phyloP scores from a whole-genome alignment of 768 basidiomycete genomes.

The Phlegmacium glaucopus region DNA sequence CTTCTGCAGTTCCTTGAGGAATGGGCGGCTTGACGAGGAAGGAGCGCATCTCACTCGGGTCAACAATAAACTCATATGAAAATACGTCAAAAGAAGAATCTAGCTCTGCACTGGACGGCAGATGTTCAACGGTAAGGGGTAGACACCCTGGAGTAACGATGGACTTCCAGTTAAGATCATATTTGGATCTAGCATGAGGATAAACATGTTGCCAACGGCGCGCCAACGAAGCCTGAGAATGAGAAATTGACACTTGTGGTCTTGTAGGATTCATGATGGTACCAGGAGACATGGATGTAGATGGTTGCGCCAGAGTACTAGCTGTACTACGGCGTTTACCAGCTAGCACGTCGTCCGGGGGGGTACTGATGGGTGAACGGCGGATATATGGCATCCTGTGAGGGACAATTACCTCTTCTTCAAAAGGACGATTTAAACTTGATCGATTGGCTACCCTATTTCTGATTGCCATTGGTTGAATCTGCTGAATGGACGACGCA shows the following conservation, averaged over 20 bases:
- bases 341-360: constrained; percentile 59
- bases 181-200: constrained; percentile 67
- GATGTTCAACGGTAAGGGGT: constrained; percentile 87
- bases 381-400: constrained; percentile 46
- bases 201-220: constrained; percentile 89
- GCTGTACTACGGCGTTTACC: constrained; percentile 54
- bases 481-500: constrained; percentile 29
- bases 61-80: constrained; percentile 86
- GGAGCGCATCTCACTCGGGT: constrained; percentile 79
- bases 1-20: constrained; percentile 46
- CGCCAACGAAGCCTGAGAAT: constrained; percentile 71
- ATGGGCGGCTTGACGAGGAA: constrained; percentile 76
- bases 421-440: constrained; percentile 47
- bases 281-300: constrained; percentile 46
- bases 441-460: constrained; percentile 35
- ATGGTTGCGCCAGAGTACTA: constrained; percentile 33
- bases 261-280: constrained; percentile 65
- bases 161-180: constrained; percentile 90
- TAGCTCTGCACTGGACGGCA: constrained; percentile 73
- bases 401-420: constrained; percentile 51
- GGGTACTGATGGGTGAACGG: constrained; percentile 64
- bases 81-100: constrained; percentile 77
- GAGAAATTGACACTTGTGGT: constrained; percentile 52
- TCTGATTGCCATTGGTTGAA: constrained; percentile 44
- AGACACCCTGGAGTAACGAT: constrained; percentile 84